Evolutionary conservation across 331 rosid species (phyloP), one percentile per base, ranked within the genome.

Genomic region (Prunus yedoensis): DNA sequence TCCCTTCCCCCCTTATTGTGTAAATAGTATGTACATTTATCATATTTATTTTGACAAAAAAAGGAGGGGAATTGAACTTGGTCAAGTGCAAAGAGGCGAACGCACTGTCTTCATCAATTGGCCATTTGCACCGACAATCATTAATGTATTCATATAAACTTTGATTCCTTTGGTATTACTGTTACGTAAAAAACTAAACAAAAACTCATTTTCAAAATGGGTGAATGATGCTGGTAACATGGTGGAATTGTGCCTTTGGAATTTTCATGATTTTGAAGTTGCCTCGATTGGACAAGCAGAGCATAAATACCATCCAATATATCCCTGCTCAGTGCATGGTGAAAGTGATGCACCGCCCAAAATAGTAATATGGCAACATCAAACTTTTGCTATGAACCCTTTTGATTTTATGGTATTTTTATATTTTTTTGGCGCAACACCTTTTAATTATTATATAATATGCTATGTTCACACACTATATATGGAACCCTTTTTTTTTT

Each of bases 271-370:
- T 74, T 73, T 81, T 57, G 84, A 74, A 79, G 84, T 75, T 81
- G 75, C 87, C 84, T 82, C 49, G 87, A 83, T 83, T 81, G 87
- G 89, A 76, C 89, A 85, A 74, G 83, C 77, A 80, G 65, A 74
- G 87, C 77, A 87, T 78, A 67, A 82, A 87, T 87, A 83, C 89
- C 87, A 83, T 81, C 86, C 88, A 85, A 83, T 77, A 84, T 81
- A 74, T 73, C 77, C 77, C 57, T 61, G 75, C 57, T 73, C 4
- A 81, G 85, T 74, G 78, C 83, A 80, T 54, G 85, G 80, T 74
- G 82, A 83, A 82, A 83, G 90, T 68, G 91, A 87, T 77, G 88
- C 93, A 87, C 89, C 86, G 86, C 83, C 89, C 86, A 80, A 87
- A 87, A 80, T 87, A 89, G 88, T 78, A 85, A 80, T 56, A 56